Base-by-base conservation (phyloP, 768 basidiomycete species). In the Podaxis sp. region DNA sequence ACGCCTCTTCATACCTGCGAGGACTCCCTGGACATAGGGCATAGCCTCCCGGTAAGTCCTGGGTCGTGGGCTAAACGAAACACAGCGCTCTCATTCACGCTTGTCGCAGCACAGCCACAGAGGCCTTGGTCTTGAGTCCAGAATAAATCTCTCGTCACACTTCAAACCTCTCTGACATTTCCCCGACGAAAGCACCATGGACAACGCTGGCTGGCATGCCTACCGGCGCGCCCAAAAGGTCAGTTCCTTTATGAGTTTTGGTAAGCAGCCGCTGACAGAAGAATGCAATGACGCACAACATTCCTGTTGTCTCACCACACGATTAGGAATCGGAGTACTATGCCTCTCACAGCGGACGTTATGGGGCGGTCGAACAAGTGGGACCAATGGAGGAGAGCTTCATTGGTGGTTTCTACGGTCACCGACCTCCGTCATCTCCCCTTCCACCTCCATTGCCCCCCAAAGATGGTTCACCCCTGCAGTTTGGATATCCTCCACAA, bases 201-300 rank as follows among this genome's bases (percentile, higher is more conserved):
- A 93, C 71, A 86, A 82, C 63, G 76, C 86, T 59, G 93, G 92
- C 61, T 93, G 92, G 91, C 83, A 83, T 67, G 90, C 90, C 39
- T 79, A 80, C 15, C 82, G 85, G 57, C 82, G 82, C 65, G 92
- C 87, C 2, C 76, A 82, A 57, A 82, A 82, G 76, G 87, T 82
- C 66, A 63, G 77, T 28, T 52, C 36, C 54, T 52, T 68, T 28
- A 13, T 28, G 7, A 9, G 59, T 3, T 24, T 19, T 3, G 24
- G 33, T 17, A 8, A 54, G 30, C 4, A 38, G 5, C 38, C 9
- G n/a, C 11, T 38, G 11, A 52, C 59, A 17, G 24, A 7, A 12
- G 39, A 15, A 24, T 22, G 13, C 24, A 8, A 44, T 15, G 40
- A 33, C 33, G 26, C n/a, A 33, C 54, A 57, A 51, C 44, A 19